A percentile compares a stretch with the other conserved stretches of the same genome.
Conservation (phyloP, 2,329 filamentous ascomycete species). For the Dothidotthia symphoricarpi region DNA sequence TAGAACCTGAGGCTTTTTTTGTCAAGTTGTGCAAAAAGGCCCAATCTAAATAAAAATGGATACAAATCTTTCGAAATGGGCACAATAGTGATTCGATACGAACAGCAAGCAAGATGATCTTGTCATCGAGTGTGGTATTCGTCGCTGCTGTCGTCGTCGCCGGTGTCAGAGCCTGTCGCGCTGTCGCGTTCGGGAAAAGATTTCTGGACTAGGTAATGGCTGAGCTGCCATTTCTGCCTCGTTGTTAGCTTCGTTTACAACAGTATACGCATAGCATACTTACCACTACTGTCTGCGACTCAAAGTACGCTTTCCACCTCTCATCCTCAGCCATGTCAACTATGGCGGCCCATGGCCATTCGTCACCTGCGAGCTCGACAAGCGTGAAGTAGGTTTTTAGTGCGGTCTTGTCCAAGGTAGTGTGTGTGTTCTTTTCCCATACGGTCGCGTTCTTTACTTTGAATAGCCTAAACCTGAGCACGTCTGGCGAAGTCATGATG, state of each 20-base stretch:
- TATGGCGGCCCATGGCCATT: constrained; percentile 14
- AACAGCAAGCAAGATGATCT: too few species aligned
- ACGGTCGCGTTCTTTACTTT: constrained; percentile 9
- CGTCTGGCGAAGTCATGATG: constrained; percentile 8
- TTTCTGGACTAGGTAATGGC: constrained; percentile 8
- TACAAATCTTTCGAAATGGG: too few species aligned
- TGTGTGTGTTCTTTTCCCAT: neutral
- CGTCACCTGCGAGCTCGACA: constrained; percentile 7
- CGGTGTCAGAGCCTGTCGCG: too few species aligned
- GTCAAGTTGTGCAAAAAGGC: too few species aligned
- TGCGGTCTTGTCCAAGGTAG: constrained; percentile 4
- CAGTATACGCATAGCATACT: neutral
- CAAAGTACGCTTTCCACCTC: constrained; percentile 12
- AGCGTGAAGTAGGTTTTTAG: constrained; percentile 8
- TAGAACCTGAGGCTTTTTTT: too few species aligned
- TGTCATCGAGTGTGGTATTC: too few species aligned
- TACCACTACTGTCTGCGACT: constrained; percentile 8
- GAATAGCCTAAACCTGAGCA: constrained; percentile 10
- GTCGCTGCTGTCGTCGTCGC: neutral
- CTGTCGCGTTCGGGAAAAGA: constrained; percentile 2
- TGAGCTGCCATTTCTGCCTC: constrained; percentile 10
- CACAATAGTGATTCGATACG: too few species aligned
- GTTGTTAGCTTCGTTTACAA: constrained; percentile 1
- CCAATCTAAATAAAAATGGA: too few species aligned
- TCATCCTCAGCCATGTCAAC: constrained; percentile 8